Conservation (phyloP, 306 rosid species). For the Sophora flavescens region DNA sequence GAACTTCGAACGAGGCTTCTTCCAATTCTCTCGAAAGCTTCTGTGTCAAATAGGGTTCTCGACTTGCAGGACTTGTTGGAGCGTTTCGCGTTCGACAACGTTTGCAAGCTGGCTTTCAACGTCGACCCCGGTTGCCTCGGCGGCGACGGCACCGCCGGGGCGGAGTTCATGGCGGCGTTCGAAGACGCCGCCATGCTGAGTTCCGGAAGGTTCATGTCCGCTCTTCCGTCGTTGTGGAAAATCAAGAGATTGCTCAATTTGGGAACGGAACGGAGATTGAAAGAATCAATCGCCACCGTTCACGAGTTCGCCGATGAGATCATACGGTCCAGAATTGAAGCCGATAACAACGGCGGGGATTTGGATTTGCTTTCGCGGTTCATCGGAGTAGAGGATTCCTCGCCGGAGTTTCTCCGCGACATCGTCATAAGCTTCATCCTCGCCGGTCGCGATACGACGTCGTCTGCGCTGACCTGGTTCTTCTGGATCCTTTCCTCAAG, state of each 20-base stretch:
- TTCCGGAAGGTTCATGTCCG: conserved; percentile 57
- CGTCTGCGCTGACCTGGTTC: conserved; percentile 76
- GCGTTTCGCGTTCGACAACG: conserved; percentile 76
- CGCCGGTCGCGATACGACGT: conserved; percentile 80
- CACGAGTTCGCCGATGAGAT: conserved; percentile 63
- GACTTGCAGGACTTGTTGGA: conserved; percentile 72
- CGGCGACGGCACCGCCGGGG: conserved; percentile 49
- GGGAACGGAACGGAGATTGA: conserved; percentile 58
- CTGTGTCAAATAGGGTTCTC: conserved; percentile 30
- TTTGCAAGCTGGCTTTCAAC: conserved; percentile 71
- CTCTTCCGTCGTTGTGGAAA: conserved; percentile 16
- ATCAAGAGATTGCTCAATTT: conserved; percentile 51
- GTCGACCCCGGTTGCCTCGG: conserved; percentile 68
- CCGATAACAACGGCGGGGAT: neutral
- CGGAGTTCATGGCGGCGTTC: conserved; percentile 71
- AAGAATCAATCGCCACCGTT: conserved; percentile 56
- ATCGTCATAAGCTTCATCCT: conserved; percentile 70
- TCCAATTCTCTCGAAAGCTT: conserved; percentile 55
- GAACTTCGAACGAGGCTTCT: conserved; percentile 59
- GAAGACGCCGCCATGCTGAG: conserved; percentile 62
- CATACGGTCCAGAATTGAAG: conserved; percentile 60
- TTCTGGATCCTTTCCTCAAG: conserved; percentile 70
- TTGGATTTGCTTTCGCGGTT: conserved; percentile 69
- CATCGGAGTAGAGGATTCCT: conserved; percentile 47
- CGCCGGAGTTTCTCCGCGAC: conserved; percentile 70